Percentiles rank a stretch among this genome's conserved stretches.
These are phyloP conservation scores for Candida anglica DNA, from an alignment of 805 yeast genomes.

Conservation along the genomic window DNA sequence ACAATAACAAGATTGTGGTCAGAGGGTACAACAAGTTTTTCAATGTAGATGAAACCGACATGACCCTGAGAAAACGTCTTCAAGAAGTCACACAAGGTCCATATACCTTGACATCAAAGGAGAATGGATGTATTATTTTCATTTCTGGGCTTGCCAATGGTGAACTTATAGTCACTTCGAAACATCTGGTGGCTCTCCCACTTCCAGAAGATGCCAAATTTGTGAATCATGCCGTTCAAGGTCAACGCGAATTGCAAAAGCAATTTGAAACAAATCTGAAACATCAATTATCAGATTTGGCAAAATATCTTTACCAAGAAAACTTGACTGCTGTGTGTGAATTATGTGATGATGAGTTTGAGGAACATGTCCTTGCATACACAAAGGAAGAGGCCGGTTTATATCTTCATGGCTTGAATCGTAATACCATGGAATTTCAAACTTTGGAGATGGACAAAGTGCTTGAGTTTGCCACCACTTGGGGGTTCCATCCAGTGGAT, in stretches of 20 bases:
- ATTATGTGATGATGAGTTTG: slow-evolving; percentile 86
- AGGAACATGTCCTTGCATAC: slow-evolving; percentile 88
- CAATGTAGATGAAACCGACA: slow-evolving; percentile 63
- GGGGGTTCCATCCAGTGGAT: slow-evolving; percentile 68
- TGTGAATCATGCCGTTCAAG: slow-evolving; percentile 70
- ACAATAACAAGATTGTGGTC: slow-evolving; percentile 48
- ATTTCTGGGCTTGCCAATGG: slow-evolving; percentile 77
- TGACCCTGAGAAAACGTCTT: slow-evolving; percentile 49
- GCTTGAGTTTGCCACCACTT: slow-evolving; percentile 51
- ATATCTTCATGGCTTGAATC: slow-evolving; percentile 85
- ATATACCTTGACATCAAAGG: slow-evolving; percentile 75
- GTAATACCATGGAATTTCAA: slow-evolving; percentile 56
- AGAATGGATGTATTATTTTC: slow-evolving; percentile 90
- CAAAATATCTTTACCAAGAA: slow-evolving; percentile 42
- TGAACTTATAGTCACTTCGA: slow-evolving; percentile 75
- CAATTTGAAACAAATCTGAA: slow-evolving; percentile 37
- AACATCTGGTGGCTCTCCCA: slow-evolving; percentile 80
- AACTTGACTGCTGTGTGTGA: slow-evolving; percentile 87
- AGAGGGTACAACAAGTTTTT: slow-evolving; percentile 96
- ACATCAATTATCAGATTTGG: slow-evolving; percentile 50
- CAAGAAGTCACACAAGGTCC: slow-evolving; percentile 61
- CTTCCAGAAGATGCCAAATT: slow-evolving; percentile 20
- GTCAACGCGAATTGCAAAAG: slow-evolving; percentile 50
- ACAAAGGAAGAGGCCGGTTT: slow-evolving; percentile 66
- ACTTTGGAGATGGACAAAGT: slow-evolving; percentile 67